Base-by-base conservation (phyloP, 2,329 filamentous ascomycete species). In the Dissoconium aciculare region DNA sequence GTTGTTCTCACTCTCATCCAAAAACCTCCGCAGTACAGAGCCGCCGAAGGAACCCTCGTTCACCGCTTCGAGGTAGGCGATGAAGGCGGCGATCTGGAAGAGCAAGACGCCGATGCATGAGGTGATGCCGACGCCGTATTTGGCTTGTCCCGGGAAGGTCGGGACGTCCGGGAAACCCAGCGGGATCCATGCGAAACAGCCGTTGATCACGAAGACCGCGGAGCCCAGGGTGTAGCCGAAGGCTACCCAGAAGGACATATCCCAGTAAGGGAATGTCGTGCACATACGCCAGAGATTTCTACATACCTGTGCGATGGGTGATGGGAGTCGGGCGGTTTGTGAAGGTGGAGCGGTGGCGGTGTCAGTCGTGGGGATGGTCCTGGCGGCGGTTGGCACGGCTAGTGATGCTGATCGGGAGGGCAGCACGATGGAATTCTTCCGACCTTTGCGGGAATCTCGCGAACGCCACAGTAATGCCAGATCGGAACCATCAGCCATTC, bases 11-110 rank as follows among this genome's bases (percentile, higher is more conserved):
- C 19, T n/a, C 8, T 23, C 19, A 23, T 49, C 41, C 3, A 51
- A 37, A 11, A 46, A 24, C 24, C 41, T 36, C 12, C 41, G 32
- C 44, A 49, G 43, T 5, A 44, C 46, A 1, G 40, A 34, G 26
- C 47, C 47, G 21, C 42, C 44, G 25, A 49, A 47, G 0, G 41
- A 46, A 5, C 45, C 47, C 26, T 49, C 44, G 19, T 51, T 51
- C 13, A 51, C 46, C 3, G 47, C 46, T 35, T 50, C 46, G 2
- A 51, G 33, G 32, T 50, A 51, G 11, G 46, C 44, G 9, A 40
- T 33, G 3, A 46, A 40, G 0, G 46, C 47, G 8, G 46, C 46
- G 11, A 49, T 25, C 24, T 51, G 46, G 27, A 44, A 51, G 31
- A 47, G 39, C 2, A 49, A 26, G 1, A 43, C 42, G 2, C 46